A percentile compares a stretch with the other conserved stretches of the same genome.
Evolutionary conservation across 495 filamentous ascomycete species (phyloP).

Genomic region (Penicillium macrosclerotiorum): DNA sequence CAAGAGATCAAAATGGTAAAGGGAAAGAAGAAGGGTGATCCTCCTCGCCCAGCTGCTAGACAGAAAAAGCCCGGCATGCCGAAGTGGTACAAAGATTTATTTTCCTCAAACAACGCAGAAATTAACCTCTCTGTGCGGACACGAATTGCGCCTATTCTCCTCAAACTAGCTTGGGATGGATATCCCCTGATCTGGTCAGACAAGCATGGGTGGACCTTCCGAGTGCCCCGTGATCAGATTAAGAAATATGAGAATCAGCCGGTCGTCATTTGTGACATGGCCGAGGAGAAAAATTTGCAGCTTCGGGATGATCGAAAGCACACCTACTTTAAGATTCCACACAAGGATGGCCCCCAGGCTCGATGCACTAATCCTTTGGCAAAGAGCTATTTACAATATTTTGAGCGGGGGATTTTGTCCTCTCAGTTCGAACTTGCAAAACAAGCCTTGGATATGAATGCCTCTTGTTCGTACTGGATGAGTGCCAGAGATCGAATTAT

Average conservation of each 20-base stretch:
- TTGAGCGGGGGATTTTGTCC: constrained; percentile 81
- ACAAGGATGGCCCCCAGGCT: constrained; percentile 88
- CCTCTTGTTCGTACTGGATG: constrained; percentile 98
- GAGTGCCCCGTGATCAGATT: constrained; percentile 63
- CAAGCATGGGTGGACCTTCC: constrained; percentile 88
- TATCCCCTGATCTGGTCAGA: constrained; percentile 91
- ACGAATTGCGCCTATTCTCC: constrained; percentile 80
- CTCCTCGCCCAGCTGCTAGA: constrained; percentile 69
- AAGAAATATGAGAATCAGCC: constrained; percentile 66
- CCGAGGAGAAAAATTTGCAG: constrained; percentile 62
- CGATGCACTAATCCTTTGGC: constrained; percentile 83
- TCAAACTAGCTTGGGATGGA: constrained; percentile 85
- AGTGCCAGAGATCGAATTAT: constrained; percentile 87
- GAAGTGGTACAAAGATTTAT: constrained; percentile 92
- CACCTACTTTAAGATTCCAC: constrained; percentile 89
- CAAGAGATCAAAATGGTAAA: constrained; percentile 90
- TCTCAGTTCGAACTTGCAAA: constrained; percentile 88
- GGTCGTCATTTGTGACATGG: constrained; percentile 70
- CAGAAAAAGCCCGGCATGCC: constrained; percentile 96
- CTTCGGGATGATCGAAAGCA: constrained; percentile 65
- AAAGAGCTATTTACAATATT: constrained; percentile 86
- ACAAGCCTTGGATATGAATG: constrained; percentile 96
- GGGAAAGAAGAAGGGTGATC: constrained; percentile 79
- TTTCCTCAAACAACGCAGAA: constrained; percentile 56
- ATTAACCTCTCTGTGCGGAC: constrained; percentile 85